Evolutionary conservation across 2,329 filamentous ascomycete genomes (phyloP), one percentile per base, ranked within the genome.

Genomic region (Penicillium glabrum): DNA sequence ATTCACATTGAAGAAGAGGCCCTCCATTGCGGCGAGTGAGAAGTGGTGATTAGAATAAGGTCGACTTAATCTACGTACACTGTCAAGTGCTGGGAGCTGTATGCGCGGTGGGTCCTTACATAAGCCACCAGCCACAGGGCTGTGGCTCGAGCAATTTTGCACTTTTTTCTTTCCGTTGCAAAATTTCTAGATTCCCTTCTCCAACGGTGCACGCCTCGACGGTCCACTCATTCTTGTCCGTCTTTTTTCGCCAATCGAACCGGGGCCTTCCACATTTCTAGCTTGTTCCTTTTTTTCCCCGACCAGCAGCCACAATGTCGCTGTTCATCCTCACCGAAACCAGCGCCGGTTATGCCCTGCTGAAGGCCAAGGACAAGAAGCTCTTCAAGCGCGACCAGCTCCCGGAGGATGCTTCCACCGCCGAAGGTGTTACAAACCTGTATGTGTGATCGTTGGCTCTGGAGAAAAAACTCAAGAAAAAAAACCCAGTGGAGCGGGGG

Each of bases 301-400:
- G 66, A 61, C 61, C 67, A 62, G 69, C 68, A 66, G 62, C 61
- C 77, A 86, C 66, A 65, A 95, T 95, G 90, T 89, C 89, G 80
- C 87, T 95, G 75, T 96, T 96, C 79, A 90, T 97, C 80, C 87
- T 97, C 69, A 89, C 89, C 72, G 93, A 97, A 81, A 97, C 93
- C 76, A 91, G 90, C 79, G 93, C 93, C 69, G 96, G 95, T 76
- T 98, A 98, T 82, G 95, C 93, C 78, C 86, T 99, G 76, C 92
- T 99, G 82, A 98, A 99, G 84, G 90, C 93, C 69, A 91, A 93
- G 77, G 93, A 98, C 85, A 98, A 97, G 86, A 98, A 98, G 83
- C 85, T 98, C 58, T 83, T 99, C 65, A 95, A 96, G 78, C 88
- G 89, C 71, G 89, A 93, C 78, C 87, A 93, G 72, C 79, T 96